Evolutionary conservation across 371 early-diverging fungal species (phyloP), one percentile per base, ranked within the genome.

Genomic region (Phascolomyces articulosus): DNA sequence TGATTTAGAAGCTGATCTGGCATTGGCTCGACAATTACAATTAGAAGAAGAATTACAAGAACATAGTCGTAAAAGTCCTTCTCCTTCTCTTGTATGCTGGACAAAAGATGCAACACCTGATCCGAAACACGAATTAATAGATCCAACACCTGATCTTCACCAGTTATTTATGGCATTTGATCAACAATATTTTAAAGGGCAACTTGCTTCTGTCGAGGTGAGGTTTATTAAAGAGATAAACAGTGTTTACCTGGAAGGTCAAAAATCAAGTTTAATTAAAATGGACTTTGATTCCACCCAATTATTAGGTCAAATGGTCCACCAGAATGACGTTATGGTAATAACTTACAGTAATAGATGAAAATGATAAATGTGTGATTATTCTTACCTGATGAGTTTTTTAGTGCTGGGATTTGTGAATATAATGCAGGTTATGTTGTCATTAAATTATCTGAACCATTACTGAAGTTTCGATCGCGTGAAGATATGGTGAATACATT

Each of bases 381-480:
- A 6, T 31, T 31, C 31, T 31, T 31, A 31, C 10, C 31, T 31
- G 6, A 31, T 3, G 31, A 3, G 31, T 34, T 34, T 0, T 9
- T 13, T 47, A 51, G 51, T 51, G 51, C 83, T 0, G 85, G 84
- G 7, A 66, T 80, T 0, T 87, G 83, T 55, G 49, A 69, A 1
- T 83, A 80, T 60, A 72, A 75, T 0, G 76, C 70, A 0, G 78
- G 81, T 0, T 78, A 77, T 27, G 84, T 85, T 68, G 77, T 74
- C 4, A 81, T 91, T 15, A 71, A 84, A 18, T 64, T 91, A 16
- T 84, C 84, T 16, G 87, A 89, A 55, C 90, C 91, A 26, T 59
- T 91, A 0, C 82, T 91, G 38, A 88, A 90, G 65, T 87, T 85
- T 73, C 78, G 90, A 34, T 69, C 91, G 6, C 75, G 79, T 27